Conservation (phyloP, 768 basidiomycete species). For the Gloeopeniophorella convolvens region DNA sequence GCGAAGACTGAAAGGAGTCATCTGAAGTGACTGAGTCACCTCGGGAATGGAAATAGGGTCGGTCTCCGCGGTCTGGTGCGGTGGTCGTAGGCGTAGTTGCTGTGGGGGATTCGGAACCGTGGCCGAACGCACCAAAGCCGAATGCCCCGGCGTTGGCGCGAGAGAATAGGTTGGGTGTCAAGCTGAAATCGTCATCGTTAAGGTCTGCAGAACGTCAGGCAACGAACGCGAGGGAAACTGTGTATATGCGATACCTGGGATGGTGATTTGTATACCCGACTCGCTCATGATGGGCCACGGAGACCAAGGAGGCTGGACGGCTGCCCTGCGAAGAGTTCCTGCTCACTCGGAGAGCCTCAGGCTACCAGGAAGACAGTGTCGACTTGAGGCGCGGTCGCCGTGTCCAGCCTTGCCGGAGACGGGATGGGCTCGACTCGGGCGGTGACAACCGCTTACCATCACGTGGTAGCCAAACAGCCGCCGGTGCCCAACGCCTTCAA, state of each 20-base stretch:
- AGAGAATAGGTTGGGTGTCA: constrained; percentile 64
- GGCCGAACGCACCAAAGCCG: constrained; percentile 27
- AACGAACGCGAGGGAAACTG: no score
- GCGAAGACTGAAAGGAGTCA: constrained; percentile 61
- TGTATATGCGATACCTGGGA: constrained; percentile 32
- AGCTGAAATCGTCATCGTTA: constrained; percentile 63
- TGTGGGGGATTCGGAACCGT: constrained; percentile 64
- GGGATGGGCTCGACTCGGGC: no score
- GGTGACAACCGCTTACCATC: no score
- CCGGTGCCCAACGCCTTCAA: no score
- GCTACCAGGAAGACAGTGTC: background rate
- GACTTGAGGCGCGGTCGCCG: no score
- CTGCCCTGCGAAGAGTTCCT: background rate
- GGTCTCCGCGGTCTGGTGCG: constrained; percentile 40
- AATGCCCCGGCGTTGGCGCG: constrained; percentile 37
- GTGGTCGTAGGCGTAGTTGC: constrained; percentile 43
- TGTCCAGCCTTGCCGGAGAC: no score
- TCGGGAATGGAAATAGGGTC: constrained; percentile 66
- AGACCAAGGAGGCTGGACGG: background rate
- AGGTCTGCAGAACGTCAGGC: constrained; percentile 62
- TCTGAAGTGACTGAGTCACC: constrained; percentile 77
- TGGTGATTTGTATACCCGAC: constrained; percentile 41
- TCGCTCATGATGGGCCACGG: constrained; percentile 24
- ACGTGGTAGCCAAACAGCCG: no score
- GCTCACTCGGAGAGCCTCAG: background rate